These are phyloP conservation scores for Acacia melanoxylon DNA, from an alignment of 306 rosid genomes.

Conservation along the genomic window DNA sequence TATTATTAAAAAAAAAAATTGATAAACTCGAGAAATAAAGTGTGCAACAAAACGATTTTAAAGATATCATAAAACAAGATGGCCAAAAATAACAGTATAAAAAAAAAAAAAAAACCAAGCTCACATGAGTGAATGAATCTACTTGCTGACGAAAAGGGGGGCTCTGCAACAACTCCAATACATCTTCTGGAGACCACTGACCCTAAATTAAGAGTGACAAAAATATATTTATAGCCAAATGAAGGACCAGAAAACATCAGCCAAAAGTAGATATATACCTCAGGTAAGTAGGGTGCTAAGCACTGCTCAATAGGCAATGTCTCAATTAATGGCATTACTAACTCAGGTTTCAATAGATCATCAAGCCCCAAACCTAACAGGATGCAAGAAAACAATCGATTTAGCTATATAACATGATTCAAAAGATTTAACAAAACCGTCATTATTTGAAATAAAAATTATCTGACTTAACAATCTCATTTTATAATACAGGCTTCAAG, in stretches of 20 bases:
- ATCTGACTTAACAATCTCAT: constrained; percentile 19
- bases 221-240: background rate
- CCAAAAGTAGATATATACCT: constrained; percentile 53
- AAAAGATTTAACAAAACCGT: background rate
- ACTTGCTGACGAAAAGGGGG: constrained; percentile 96
- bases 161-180: constrained; percentile 90
- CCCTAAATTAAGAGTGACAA: constrained; percentile 51
- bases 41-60: background rate
- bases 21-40: background rate
- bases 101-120: background rate
- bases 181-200: constrained; percentile 80
- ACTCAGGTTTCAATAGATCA: constrained; percentile 87
- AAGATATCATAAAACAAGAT: background rate
- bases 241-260: constrained; percentile 16
- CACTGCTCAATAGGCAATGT: constrained; percentile 73
- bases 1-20: background rate
- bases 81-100: background rate
- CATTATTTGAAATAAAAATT: background rate
- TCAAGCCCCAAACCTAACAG: constrained; percentile 76
- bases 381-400: constrained; percentile 26
- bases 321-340: constrained; percentile 83
- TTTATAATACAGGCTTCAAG: constrained; percentile 2
- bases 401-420: background rate
- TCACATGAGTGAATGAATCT: constrained; percentile 90
- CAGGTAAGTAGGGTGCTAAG: constrained; percentile 80